These are phyloP conservation scores for Podaxis rugospora DNA, from an alignment of 768 basidiomycete species.

Conservation along the genomic window DNA sequence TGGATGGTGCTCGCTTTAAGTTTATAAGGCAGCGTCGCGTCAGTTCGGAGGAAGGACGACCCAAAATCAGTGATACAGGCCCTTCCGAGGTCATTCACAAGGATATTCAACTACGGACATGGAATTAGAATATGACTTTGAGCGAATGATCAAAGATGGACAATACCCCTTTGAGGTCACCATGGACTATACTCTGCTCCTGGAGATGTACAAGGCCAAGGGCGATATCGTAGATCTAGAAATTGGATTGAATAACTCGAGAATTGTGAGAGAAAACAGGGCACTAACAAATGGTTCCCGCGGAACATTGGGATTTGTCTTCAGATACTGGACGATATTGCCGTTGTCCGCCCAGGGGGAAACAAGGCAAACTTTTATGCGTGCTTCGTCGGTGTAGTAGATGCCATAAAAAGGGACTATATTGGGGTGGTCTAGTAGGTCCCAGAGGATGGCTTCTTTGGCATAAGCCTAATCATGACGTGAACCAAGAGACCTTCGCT, in stretches of 20 bases:
- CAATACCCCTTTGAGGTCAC: slow-evolving; percentile 16
- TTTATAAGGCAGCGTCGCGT: not conserved
- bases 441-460: not conserved
- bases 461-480: not conserved
- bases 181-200: slow-evolving; percentile 8
- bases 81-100: slow-evolving; percentile 8
- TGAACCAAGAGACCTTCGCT: not conserved
- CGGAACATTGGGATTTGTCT: not conserved
- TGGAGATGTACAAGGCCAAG: slow-evolving; percentile 11
- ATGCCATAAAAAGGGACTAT: slow-evolving; percentile 4
- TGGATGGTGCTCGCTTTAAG: not conserved
- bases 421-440: not conserved
- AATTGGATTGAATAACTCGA: not conserved
- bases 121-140: not conserved
- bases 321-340: not conserved
- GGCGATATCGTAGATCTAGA: slow-evolving; percentile 11
- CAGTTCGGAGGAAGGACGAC: slow-evolving; percentile 4
- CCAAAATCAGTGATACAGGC: slow-evolving; percentile 16
- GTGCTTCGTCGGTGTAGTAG: not conserved
- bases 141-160: not conserved
- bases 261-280: not conserved
- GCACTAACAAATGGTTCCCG: not conserved
- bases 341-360: slow-evolving; percentile 12
- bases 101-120: slow-evolving; percentile 10
- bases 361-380: not conserved